Evolutionary conservation across 2,329 filamentous ascomycete genomes (phyloP).

Genomic region (Pestalotiopsis sp.): DNA sequence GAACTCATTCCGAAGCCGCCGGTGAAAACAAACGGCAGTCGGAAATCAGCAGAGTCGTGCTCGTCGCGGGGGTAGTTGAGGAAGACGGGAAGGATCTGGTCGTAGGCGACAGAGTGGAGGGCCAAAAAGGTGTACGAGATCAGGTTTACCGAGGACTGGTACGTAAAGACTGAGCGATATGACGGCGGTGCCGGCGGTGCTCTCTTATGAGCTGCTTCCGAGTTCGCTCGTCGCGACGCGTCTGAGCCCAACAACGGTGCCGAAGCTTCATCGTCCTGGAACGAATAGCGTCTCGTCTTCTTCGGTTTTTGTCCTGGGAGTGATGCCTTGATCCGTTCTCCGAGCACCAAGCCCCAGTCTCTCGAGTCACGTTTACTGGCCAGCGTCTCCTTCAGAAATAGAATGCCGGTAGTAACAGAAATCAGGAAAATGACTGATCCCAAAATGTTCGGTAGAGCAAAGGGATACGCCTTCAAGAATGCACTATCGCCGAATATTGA

Average conservation of each 20-base stretch:
- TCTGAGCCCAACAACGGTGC: conserved; percentile 52
- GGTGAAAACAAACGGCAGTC: conserved; percentile 78
- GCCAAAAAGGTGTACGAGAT: conserved; percentile 79
- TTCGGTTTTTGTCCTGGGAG: conserved; percentile 31
- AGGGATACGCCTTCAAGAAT: conserved; percentile 79
- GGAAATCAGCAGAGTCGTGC: conserved; percentile 59
- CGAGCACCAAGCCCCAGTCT: conserved; percentile 78
- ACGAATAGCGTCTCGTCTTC: conserved; percentile 45
- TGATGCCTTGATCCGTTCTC: conserved; percentile 61
- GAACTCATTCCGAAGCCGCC: conserved; percentile 78
- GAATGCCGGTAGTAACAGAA: conserved; percentile 70
- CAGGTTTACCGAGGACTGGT: conserved; percentile 75
- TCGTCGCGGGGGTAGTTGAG: conserved; percentile 71
- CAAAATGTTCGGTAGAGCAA: conserved; percentile 81
- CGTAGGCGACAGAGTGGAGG: conserved; percentile 80
- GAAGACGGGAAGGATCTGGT: conserved; percentile 88
- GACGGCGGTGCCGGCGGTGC: conserved; percentile 6
- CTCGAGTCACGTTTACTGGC: conserved; percentile 66
- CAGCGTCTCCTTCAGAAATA: conserved; percentile 89
- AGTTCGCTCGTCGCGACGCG: conserved; percentile 24
- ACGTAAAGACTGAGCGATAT: conserved; percentile 61
- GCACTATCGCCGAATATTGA: conserved; percentile 65
- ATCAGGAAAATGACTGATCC: conserved; percentile 76
- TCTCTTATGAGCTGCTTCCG: background rate
- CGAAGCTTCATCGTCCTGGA: conserved; percentile 59